A percentile compares a stretch with the other conserved stretches of the same genome.
These are phyloP conservation scores for Penicillium parvum DNA, from an alignment of 495 filamentous ascomycete species.

Conservation along the genomic window DNA sequence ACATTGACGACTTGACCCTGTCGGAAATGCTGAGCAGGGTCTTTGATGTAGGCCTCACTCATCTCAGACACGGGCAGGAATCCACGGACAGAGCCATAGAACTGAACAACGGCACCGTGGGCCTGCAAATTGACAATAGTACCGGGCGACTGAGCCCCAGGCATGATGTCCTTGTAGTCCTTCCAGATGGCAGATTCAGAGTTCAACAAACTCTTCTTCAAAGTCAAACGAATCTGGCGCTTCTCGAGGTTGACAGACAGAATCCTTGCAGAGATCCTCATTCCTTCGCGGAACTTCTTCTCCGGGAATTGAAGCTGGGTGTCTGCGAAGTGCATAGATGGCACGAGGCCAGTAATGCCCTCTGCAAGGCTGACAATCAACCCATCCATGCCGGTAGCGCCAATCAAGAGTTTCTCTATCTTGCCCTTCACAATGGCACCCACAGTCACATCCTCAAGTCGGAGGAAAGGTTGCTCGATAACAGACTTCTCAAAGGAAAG, in stretches of 20 bases:
- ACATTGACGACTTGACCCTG: conserved; percentile 87
- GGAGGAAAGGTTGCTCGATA: conserved; percentile 82
- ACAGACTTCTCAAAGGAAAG: conserved; percentile 76
- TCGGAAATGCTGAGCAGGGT: conserved; percentile 84
- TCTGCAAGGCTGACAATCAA: conserved; percentile 80
- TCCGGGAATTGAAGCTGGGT: conserved; percentile 85
- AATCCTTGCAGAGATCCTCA: conserved; percentile 76
- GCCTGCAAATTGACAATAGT: conserved; percentile 75
- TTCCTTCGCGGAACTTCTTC: conserved; percentile 88
- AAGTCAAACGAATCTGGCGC: conserved; percentile 75
- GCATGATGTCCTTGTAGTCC: conserved; percentile 62
- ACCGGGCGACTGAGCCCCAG: conserved; percentile 72
- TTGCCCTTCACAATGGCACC: conserved; percentile 79
- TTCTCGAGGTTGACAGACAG: conserved; percentile 73
- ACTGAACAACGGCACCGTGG: conserved; percentile 85
- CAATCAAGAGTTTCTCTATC: conserved; percentile 77
- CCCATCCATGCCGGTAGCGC: conserved; percentile 66
- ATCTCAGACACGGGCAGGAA: conserved; percentile 93
- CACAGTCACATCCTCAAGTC: conserved; percentile 80
- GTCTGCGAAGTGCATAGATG: conserved; percentile 84
- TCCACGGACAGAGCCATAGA: conserved; percentile 75
- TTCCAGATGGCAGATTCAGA: conserved; percentile 72
- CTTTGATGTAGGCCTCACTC: conserved; percentile 92
- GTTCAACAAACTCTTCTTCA: conserved; percentile 93
- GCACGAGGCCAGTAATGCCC: conserved; percentile 79